A percentile compares a stretch with the other conserved stretches of the same genome.
Evolutionary conservation across 169 alveolate genomes (phyloP).

Genomic region (Pseudocohnilembus persalinus): DNA sequence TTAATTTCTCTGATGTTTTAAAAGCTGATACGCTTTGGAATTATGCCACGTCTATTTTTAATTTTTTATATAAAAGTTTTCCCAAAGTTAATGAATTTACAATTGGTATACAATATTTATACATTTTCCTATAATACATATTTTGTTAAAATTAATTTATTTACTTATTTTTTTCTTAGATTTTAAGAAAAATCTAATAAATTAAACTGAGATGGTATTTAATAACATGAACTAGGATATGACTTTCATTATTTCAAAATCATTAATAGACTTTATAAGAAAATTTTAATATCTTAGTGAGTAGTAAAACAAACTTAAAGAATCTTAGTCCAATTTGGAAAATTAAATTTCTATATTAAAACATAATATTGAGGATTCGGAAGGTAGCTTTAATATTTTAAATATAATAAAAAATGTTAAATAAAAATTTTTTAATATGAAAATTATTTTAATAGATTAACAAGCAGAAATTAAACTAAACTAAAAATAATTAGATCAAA

Average conservation of each 20-base stretch:
- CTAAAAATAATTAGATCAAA: too few species aligned
- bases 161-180: not conserved
- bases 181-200: not conserved
- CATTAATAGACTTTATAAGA: slow-evolving; percentile 6
- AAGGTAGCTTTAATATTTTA: too few species aligned
- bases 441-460: too few species aligned
- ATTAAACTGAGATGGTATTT: not conserved
- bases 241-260: slow-evolving; percentile 23
- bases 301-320: not conserved
- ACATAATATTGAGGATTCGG: too few species aligned
- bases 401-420: too few species aligned
- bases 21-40: slow-evolving; percentile 22
- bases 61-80: slow-evolving; percentile 10
- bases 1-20: not conserved
- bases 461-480: too few species aligned
- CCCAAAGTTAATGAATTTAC: slow-evolving; percentile 26
- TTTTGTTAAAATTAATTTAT: too few species aligned
- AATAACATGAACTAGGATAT: slow-evolving; percentile 13
- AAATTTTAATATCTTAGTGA: not conserved
- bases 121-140: not conserved
- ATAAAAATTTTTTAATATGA: too few species aligned
- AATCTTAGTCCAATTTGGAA: too few species aligned
- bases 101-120: not conserved
- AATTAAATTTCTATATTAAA: too few species aligned
- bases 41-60: slow-evolving; percentile 8